Evolutionary conservation across 1,284 basidiomycete genomes (phyloP).

Genomic region (Apiotrichum gracile): DNA sequence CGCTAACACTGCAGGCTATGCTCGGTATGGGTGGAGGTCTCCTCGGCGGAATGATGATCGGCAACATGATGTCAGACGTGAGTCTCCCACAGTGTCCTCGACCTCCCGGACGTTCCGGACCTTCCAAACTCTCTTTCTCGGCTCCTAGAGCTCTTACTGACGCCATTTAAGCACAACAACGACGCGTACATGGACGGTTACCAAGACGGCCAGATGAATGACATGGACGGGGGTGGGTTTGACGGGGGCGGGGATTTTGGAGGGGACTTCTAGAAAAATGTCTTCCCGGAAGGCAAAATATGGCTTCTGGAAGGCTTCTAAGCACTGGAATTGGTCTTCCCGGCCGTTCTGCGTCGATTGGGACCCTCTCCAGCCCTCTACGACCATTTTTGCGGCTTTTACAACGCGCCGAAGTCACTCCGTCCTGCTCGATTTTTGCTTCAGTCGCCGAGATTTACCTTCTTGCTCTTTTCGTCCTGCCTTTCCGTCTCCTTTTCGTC

Average conservation of each 20-base stretch:
- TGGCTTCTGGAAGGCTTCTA: no score
- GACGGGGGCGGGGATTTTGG: constrained; percentile 27
- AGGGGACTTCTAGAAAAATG: constrained; percentile 27
- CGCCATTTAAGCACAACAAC: constrained; percentile 9
- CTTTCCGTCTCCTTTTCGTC: no score
- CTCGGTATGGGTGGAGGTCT: constrained; percentile 44
- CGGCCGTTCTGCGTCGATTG: no score
- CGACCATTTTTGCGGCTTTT: no score
- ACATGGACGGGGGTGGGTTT: constrained; percentile 26
- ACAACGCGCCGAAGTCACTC: no score
- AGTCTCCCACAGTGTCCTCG: no score
- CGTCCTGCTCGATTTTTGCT: no score
- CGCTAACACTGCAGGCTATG: constrained; percentile 14
- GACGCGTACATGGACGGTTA: constrained; percentile 38
- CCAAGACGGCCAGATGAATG: constrained; percentile 23
- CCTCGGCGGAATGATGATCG: constrained; percentile 45
- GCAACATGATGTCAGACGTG: constrained; percentile 37
- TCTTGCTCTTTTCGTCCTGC: no score
- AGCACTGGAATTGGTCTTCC: no score
- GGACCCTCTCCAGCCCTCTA: no score
- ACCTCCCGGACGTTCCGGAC: background rate
- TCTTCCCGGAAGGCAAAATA: no score
- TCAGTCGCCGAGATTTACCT: no score
- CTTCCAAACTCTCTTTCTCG: background rate
- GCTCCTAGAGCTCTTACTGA: background rate